Base-by-base conservation (phyloP, 306 rosid genomes). In the Cucurbita ficifolia region DNA sequence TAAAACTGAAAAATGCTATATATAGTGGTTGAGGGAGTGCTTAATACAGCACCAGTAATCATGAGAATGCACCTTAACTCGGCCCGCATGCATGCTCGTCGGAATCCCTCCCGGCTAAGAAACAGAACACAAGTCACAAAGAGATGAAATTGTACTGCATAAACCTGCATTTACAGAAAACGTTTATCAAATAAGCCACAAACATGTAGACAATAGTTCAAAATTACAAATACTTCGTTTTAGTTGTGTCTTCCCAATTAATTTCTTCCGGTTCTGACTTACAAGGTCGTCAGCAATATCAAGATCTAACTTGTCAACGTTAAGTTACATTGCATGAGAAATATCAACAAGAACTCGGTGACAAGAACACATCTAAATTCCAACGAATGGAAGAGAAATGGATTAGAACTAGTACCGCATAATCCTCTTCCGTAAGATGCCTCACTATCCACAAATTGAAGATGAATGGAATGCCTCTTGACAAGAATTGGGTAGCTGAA, bases 61-160 rank as follows among this genome's bases (percentile, higher is more conserved):
- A 5, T 12, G 73, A 69, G 73, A 70, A 74, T 40, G 81, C 73
- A 94, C 98, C 91, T 85, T 76, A 90, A 79, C 80, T 90, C 97
- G 75, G 83, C 79, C 56, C 98, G 84, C 87, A 94, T 57, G 87
- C 97, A 90, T 53, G 97, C 98, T 69, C 97, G 86, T 61, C 95
- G 90, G 79, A 94, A 88, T 64, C 98, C 98, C 88, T 94, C 98
- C 38, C 98, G 92, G 56, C 98, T 93, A 72, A 93, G 96, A 83
- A 93, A 93, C 83, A 93, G 81, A 63, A 93, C 81, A 62, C 98
- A 90, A 19, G 96, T 90, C 76, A 90, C 90, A 75, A 93, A 86
- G 35, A 93, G 90, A 62, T 91, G 96, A 86, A 93, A 93, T 79
- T 90, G 98, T 76, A 93, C 96, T 42, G 96, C 98, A 74, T 93